Evolutionary conservation across 768 basidiomycete genomes (phyloP).

Genomic region (Gelatoporia subvermispora): DNA sequence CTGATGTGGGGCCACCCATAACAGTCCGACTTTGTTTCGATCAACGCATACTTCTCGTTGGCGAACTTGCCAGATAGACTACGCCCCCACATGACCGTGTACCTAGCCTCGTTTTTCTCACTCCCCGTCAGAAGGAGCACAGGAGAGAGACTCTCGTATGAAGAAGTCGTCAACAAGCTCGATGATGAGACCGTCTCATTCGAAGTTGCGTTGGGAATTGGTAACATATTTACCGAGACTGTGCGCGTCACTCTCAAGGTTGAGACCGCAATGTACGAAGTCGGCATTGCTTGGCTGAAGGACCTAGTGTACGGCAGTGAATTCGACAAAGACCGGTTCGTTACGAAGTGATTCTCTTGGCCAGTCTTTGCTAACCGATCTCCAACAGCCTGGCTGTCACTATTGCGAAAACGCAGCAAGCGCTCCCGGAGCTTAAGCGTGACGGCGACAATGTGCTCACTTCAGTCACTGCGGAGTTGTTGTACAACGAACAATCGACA

Average conservation of each 20-base stretch:
- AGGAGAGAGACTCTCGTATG: constrained; percentile 72
- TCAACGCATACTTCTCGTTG: constrained; percentile 78
- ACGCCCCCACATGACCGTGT: constrained; percentile 73
- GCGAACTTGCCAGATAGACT: constrained; percentile 66
- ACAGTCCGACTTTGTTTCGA: constrained; percentile 83
- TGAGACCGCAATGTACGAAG: constrained; percentile 72
- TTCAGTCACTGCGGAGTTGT: constrained; percentile 61
- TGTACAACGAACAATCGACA: constrained; percentile 68
- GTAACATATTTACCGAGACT: constrained; percentile 64
- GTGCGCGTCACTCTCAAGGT: constrained; percentile 80
- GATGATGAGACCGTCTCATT: constrained; percentile 91
- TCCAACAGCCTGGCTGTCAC: constrained; percentile 67
- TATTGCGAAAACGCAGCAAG: constrained; percentile 85
- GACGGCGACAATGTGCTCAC: constrained; percentile 77
- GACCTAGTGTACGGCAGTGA: constrained; percentile 72
- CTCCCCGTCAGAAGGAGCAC: constrained; percentile 69
- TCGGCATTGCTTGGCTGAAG: constrained; percentile 79
- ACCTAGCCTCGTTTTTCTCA: constrained; percentile 83
- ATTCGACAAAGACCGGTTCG: constrained; percentile 77
- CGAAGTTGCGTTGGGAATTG: constrained; percentile 61
- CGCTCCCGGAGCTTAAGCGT: constrained; percentile 86
- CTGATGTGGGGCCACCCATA: too few relatives aligned
- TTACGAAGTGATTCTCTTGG: not conserved
- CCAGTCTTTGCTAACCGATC: not conserved
- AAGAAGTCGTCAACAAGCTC: constrained; percentile 86